A percentile compares a stretch with the other conserved stretches of the same genome.
Conservation (phyloP, 257 asterid species). For the Solanum ossicruentum region DNA sequence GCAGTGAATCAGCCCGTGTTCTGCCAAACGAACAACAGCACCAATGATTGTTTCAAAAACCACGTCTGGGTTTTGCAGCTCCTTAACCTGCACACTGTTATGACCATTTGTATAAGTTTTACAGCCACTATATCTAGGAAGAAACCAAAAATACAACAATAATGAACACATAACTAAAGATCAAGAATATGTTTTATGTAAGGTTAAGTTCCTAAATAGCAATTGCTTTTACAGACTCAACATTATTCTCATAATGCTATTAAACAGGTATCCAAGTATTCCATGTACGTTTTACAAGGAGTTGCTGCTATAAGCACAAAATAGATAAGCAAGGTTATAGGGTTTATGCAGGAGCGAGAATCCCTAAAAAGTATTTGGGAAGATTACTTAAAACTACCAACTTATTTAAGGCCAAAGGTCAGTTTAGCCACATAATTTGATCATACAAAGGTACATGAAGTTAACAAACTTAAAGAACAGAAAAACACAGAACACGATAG, state of each 20-base stretch:
- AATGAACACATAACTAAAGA: background rate
- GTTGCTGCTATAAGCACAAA: background rate
- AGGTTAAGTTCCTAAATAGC: background rate
- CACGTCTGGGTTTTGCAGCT: conserved; percentile 64
- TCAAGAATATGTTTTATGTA: background rate
- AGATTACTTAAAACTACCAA: background rate
- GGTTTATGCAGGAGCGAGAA: background rate
- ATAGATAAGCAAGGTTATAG: background rate
- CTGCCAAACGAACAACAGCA: conserved; percentile 82
- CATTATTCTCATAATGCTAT: background rate
- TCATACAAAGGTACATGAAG: background rate
- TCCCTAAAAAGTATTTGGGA: background rate
- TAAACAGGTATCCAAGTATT: background rate
- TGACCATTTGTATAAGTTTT: background rate
- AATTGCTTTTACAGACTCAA: conserved; percentile 1
- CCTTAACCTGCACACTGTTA: conserved; percentile 81
- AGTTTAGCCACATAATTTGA: background rate
- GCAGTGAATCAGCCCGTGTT: conserved; percentile 95
- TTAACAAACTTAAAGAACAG: background rate
- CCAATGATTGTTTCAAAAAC: conserved; percentile 70
- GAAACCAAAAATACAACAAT: background rate
- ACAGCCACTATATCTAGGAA: background rate
- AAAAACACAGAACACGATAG: background rate
- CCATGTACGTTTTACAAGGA: background rate
- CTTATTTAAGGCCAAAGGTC: background rate